Evolutionary conservation across 176 grass and related monocot species (phyloP).

Genomic region (Triticum turgidum): DNA sequence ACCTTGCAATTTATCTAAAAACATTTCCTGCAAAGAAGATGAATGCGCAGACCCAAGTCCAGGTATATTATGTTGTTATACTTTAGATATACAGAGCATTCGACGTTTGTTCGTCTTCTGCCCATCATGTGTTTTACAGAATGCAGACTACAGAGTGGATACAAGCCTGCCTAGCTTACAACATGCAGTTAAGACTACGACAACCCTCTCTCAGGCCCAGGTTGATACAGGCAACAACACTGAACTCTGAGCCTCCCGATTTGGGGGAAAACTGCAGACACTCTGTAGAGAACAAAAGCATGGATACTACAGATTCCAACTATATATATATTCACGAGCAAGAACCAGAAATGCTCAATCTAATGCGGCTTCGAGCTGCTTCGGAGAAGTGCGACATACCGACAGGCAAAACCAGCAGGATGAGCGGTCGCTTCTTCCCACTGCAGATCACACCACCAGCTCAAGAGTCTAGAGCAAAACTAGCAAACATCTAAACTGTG

Average conservation of each 20-base stretch:
- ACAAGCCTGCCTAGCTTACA: constrained; percentile 35
- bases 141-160: constrained; percentile 17
- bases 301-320: constrained; percentile 16
- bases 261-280: constrained; percentile 28
- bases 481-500: constrained; percentile 27
- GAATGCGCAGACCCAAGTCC: not conserved
- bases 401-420: constrained; percentile 22
- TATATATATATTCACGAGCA: constrained; percentile 37
- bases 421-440: constrained; percentile 4
- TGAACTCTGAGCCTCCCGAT: constrained; percentile 18
- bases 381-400: constrained; percentile 18
- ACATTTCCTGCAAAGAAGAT: not conserved
- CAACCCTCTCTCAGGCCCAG: constrained; percentile 9
- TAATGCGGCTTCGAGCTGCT: not conserved
- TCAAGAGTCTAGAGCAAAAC: constrained; percentile 46
- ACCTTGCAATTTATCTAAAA: not conserved
- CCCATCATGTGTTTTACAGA: constrained; percentile 25
- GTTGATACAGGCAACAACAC: constrained; percentile 19
- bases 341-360: constrained; percentile 34
- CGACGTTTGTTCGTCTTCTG: constrained; percentile 11
- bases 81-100: constrained; percentile 7
- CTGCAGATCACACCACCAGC: constrained; percentile 28
- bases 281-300: not conserved
- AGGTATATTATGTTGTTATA: not conserved
- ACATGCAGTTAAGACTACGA: constrained; percentile 32